Evolutionary conservation across 148 eudicot genomes (phyloP).

Genomic region (Hydrangea macrophylla): DNA sequence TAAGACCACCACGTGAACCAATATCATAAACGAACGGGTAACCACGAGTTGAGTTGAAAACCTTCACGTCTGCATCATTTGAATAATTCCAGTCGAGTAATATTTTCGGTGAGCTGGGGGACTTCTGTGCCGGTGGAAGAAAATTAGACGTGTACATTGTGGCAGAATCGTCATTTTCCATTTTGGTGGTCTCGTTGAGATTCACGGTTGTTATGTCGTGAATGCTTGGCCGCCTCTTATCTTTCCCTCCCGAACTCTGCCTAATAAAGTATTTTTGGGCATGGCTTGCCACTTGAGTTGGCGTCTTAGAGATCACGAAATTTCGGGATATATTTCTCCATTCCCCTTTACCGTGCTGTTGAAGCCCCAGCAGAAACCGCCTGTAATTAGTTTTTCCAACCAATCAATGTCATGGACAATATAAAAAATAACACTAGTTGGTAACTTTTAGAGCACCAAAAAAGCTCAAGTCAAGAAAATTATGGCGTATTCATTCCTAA

Average conservation of each 20-base stretch:
- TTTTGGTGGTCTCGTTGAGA: slow-evolving; percentile 18
- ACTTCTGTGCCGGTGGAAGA: slow-evolving; percentile 24
- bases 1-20: too few relatives aligned
- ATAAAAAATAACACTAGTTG: not conserved
- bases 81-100: slow-evolving; percentile 39
- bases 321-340: slow-evolving; percentile 94
- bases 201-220: slow-evolving; percentile 84
- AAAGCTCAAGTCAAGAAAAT: not conserved
- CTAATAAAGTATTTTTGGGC: slow-evolving; percentile 91
- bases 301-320: slow-evolving; percentile 72
- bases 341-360: slow-evolving; percentile 90
- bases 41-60: slow-evolving; percentile 26
- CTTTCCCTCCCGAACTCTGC: slow-evolving; percentile 70
- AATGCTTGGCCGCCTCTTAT: slow-evolving; percentile 86
- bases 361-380: slow-evolving; percentile 78
- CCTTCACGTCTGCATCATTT: slow-evolving; percentile 37
- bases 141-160: slow-evolving; percentile 22
- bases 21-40: slow-evolving; percentile 3
- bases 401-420: not conserved
- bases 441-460: not conserved
- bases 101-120: slow-evolving; percentile 32
- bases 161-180: slow-evolving; percentile 8
- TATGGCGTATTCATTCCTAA: too few relatives aligned
- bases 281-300: slow-evolving; percentile 98
- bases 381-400: slow-evolving; percentile 24